Evolutionary conservation across 331 rosid species (phyloP).

Genomic region (Quercus phellos): DNA sequence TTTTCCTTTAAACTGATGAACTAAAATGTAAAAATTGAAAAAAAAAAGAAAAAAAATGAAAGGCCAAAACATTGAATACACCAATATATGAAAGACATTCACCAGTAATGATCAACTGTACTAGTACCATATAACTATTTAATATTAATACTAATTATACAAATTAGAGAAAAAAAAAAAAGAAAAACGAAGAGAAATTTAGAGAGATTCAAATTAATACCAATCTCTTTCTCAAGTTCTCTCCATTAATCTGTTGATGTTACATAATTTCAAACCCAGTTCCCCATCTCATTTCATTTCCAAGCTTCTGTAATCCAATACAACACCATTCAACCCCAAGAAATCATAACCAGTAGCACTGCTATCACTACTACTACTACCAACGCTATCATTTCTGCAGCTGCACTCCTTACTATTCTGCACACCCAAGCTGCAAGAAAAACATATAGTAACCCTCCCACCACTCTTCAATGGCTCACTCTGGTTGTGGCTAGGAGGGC

Average conservation of each 20-base stretch:
- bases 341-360: conserved; percentile 57
- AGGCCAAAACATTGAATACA: background rate
- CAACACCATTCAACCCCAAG: conserved; percentile 74
- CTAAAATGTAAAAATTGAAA: too few relatives aligned
- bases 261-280: background rate
- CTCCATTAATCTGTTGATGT: background rate
- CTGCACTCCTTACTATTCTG: conserved; percentile 60
- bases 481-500: conserved; percentile 64
- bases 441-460: conserved; percentile 40
- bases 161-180: conserved; percentile 33
- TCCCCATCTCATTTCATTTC: conserved; percentile 58
- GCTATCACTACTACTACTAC: conserved; percentile 24
- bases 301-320: conserved; percentile 79
- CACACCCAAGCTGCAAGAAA: conserved; percentile 79
- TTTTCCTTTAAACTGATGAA: too few relatives aligned
- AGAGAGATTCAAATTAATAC: conserved; percentile 20
- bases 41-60: background rate
- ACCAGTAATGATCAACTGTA: conserved; percentile 42
- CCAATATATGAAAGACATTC: conserved; percentile 12
- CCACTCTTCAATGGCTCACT: conserved; percentile 27
- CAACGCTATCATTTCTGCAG: conserved; percentile 44
- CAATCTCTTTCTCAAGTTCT: conserved; percentile 30
- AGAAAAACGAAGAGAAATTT: background rate
- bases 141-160: conserved; percentile 42
- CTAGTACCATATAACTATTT: conserved; percentile 33